Percentiles rank a stretch among this genome's conserved stretches.
Evolutionary conservation across 2,329 filamentous ascomycete species (phyloP).

Genomic region (Ophiocordyceps camponoti-floridani): DNA sequence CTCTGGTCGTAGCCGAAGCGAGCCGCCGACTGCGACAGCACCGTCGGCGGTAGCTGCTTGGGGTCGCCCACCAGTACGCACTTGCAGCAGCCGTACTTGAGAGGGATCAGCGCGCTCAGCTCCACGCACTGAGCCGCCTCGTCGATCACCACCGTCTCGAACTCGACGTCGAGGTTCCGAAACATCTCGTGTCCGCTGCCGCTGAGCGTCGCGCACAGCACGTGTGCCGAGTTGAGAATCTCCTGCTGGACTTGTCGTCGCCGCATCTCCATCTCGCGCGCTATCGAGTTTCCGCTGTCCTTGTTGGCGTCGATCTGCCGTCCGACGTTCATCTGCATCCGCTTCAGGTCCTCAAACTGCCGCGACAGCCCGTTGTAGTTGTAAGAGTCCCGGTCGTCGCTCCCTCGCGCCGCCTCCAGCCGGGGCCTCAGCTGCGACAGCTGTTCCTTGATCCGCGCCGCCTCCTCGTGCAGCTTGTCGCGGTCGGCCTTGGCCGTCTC

Average conservation of each 20-base stretch:
- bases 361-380: conserved; percentile 45
- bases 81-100: conserved; percentile 94
- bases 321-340: conserved; percentile 55
- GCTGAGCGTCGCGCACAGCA: conserved; percentile 87
- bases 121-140: conserved; percentile 98
- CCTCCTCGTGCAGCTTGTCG: conserved; percentile 45
- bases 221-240: conserved; percentile 76
- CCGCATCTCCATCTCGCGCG: conserved; percentile 72
- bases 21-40: conserved; percentile 83
- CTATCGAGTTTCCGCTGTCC: conserved; percentile 65
- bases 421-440: conserved; percentile 53
- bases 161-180: conserved; percentile 82
- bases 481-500: conserved; percentile 36
- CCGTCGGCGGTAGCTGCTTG: conserved; percentile 89
- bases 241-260: conserved; percentile 75
- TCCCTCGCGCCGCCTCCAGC: conserved; percentile 47
- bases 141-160: conserved; percentile 96
- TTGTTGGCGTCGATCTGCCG: conserved; percentile 74
- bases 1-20: conserved; percentile 93
- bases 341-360: conserved; percentile 62
- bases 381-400: conserved; percentile 26
- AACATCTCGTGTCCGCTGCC: conserved; percentile 97
- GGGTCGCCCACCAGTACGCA: conserved; percentile 96
- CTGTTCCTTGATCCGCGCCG: conserved; percentile 55
- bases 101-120: conserved; percentile 82